Evolutionary conservation across 371 early-diverging fungal genomes (phyloP).

Genomic region (Mucor circinelloides): DNA sequence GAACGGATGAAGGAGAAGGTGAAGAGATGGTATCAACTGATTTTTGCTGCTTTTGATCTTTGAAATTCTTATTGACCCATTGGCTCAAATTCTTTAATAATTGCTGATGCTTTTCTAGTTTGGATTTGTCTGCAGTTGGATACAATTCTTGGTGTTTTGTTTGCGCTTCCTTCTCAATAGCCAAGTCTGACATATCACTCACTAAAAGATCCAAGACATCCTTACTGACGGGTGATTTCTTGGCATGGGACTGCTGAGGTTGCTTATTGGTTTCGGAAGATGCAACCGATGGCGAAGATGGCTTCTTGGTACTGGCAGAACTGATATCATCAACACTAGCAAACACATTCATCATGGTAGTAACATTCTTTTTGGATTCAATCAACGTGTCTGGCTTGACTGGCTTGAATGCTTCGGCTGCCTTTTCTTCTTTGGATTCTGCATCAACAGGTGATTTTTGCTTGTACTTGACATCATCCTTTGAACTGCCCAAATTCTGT

Average conservation of each 20-base stretch:
- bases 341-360: constrained; percentile 37
- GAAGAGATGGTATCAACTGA: neutral
- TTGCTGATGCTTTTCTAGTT: neutral
- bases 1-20: constrained; percentile 2
- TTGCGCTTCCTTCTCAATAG: neutral
- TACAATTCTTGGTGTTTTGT: constrained; percentile 2
- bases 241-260: neutral
- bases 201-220: constrained; percentile 18
- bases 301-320: neutral
- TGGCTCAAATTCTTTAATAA: constrained; percentile 16
- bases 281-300: neutral
- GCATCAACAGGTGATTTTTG: neutral
- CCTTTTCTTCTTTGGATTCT: constrained; percentile 20
- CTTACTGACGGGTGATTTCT: constrained; percentile 17
- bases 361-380: constrained; percentile 38
- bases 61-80: constrained; percentile 26
- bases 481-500: constrained; percentile 35
- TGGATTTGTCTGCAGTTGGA: neutral
- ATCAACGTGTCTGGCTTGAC: constrained; percentile 15
- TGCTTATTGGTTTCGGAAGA: neutral
- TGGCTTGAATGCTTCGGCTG: constrained; percentile 23
- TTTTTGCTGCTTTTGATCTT: neutral
- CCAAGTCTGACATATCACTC: neutral
- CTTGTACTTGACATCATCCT: neutral
- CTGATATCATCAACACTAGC: constrained; percentile 7